These are phyloP conservation scores for Hyaloscypha variabilis DNA, from an alignment of 495 filamentous ascomycete genomes.

Conservation along the genomic window DNA sequence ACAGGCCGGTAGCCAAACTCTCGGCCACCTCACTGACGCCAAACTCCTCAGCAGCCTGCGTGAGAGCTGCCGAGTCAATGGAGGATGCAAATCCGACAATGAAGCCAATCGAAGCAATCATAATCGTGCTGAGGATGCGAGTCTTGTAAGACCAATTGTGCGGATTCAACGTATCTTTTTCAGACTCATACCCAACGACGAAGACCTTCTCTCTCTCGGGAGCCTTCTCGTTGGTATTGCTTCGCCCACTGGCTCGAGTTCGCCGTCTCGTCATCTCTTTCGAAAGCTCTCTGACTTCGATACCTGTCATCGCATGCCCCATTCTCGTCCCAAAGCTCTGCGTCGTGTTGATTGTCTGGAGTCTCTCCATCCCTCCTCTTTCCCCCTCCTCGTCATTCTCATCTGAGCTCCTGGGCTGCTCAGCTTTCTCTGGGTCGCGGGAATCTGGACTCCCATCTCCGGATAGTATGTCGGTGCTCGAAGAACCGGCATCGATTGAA, in stretches of 20 bases:
- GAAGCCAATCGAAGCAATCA: constrained; percentile 50
- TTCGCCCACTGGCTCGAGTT: constrained; percentile 9
- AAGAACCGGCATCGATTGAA: constrained; percentile 12
- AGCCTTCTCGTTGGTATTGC: constrained; percentile 15
- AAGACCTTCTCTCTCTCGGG: constrained; percentile 43
- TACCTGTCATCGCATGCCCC: constrained; percentile 24
- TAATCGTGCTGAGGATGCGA: constrained; percentile 44
- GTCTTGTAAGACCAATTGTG: constrained; percentile 45
- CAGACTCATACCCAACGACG: constrained; percentile 58
- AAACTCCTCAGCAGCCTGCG: constrained; percentile 48
- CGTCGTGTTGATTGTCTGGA: background rate
- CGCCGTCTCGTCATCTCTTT: constrained; percentile 13
- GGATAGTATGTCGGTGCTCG: constrained; percentile 7
- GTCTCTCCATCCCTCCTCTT: constrained; percentile 1
- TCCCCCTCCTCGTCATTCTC: background rate
- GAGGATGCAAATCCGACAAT: constrained; percentile 54
- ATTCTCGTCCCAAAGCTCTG: constrained; percentile 26
- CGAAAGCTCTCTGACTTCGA: constrained; percentile 22
- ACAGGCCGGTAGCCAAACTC: constrained; percentile 57
- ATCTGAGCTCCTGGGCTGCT: constrained; percentile 3
- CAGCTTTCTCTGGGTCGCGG: constrained; percentile 15
- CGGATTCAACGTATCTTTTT: constrained; percentile 51
- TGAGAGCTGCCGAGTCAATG: constrained; percentile 50
- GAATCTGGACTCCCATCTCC: constrained; percentile 4
- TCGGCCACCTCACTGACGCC: constrained; percentile 54